These are phyloP conservation scores for Porcisia deanei DNA, from an alignment of 208 protist genomes.

Conservation along the genomic window DNA sequence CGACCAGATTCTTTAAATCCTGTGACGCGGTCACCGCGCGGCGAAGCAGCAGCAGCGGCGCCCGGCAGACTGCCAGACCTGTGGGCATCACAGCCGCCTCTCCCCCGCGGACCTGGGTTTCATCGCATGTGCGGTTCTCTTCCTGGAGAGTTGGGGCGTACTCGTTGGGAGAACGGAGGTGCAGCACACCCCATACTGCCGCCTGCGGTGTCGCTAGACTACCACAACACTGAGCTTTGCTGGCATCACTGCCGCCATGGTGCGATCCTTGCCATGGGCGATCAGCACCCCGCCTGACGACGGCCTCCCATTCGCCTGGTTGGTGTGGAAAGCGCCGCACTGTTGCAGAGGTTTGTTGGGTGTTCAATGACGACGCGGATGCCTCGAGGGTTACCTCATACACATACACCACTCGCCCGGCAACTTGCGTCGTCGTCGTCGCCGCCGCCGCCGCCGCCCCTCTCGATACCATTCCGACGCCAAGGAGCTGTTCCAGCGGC, in stretches of 20 bases:
- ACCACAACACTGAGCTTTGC: neutral
- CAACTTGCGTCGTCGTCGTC: neutral
- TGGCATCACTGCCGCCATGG: neutral
- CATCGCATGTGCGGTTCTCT: neutral
- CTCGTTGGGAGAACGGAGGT: conserved; percentile 4
- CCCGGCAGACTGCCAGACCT: conserved; percentile 14
- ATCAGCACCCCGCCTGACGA: neutral
- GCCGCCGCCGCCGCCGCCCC: neutral
- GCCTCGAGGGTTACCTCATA: conserved; percentile 17
- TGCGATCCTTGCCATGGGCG: neutral
- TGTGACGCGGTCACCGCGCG: conserved; percentile 47
- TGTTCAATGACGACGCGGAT: neutral
- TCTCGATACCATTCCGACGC: neutral
- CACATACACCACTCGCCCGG: conserved; percentile 26
- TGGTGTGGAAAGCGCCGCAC: conserved; percentile 6
- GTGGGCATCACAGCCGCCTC: neutral
- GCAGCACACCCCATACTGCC: neutral
- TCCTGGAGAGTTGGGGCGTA: neutral
- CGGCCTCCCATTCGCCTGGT: conserved; percentile 11
- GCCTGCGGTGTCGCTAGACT: neutral
- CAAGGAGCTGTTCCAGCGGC: conserved; percentile 23
- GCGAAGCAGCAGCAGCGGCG: conserved; percentile 50
- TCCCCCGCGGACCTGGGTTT: neutral
- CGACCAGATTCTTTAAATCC: conserved; percentile 64
- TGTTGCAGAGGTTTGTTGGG: conserved; percentile 4